phyloP scores from a whole-genome alignment of 116 monocot genomes.

The Trichopus zeylanicus region DNA sequence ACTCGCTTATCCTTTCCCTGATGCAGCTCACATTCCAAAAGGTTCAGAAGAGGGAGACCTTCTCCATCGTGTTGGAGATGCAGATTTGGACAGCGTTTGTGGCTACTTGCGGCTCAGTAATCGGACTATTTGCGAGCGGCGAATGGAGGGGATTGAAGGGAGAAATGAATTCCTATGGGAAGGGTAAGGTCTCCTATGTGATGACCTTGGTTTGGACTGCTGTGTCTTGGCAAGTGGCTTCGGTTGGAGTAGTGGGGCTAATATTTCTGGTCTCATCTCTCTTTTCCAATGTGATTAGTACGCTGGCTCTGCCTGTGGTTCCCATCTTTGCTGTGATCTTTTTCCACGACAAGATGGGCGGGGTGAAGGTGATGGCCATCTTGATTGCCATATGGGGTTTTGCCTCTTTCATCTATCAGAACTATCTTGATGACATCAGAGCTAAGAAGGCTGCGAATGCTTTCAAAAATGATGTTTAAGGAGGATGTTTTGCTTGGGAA shows the following conservation, averaged over 20 bases:
- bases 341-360: too few species aligned
- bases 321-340: too few species aligned
- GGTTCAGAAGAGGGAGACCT: conserved; percentile 37
- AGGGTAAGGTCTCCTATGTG: conserved; percentile 30
- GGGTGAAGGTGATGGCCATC: neutral
- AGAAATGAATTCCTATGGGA: conserved; percentile 29
- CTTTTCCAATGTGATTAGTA: too few species aligned
- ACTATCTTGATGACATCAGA: neutral
- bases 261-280: conserved; percentile 25
- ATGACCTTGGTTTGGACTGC: conserved; percentile 46
- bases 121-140: conserved; percentile 36
- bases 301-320: too few species aligned
- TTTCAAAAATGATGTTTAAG: neutral
- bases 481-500: neutral
- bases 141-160: conserved; percentile 30
- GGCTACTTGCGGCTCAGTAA: conserved; percentile 13
- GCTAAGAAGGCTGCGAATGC: neutral
- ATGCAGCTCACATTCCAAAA: conserved; percentile 55
- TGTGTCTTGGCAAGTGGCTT: conserved; percentile 38
- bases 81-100: conserved; percentile 25
- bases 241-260: conserved; percentile 42
- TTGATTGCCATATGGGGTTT: neutral
- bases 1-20: conserved; percentile 49
- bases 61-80: conserved; percentile 38
- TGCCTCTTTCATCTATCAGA: neutral